Conservation (phyloP, 1,139 yeast genomes). For the Petasospora rhodanensis region DNA sequence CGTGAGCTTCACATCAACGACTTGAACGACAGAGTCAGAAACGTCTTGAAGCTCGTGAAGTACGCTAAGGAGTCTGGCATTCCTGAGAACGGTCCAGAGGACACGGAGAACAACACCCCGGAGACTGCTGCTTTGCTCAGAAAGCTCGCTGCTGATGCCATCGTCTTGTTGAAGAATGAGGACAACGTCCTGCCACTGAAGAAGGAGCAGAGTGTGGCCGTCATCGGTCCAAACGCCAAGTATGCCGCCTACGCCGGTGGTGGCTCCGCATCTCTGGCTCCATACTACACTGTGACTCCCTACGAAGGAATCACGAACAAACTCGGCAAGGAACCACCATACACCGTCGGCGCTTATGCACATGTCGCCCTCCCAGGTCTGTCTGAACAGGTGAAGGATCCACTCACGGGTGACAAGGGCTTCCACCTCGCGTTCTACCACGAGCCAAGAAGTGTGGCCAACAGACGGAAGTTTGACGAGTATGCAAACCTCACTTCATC, state of each 20-base stretch:
- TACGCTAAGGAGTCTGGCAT: constrained; percentile 40
- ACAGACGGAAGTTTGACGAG: constrained; percentile 31
- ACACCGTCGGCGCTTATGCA: constrained; percentile 14
- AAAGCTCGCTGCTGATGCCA: constrained; percentile 45
- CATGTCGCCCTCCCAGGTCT: constrained; percentile 12
- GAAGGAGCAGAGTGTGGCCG: constrained; percentile 37
- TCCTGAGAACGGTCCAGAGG: constrained; percentile 31
- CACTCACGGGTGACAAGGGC: constrained; percentile 10
- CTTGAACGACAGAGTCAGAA: constrained; percentile 40
- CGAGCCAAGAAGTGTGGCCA: constrained; percentile 10
- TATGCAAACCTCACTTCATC: constrained; percentile 29
- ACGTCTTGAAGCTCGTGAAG: constrained; percentile 43
- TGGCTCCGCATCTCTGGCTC: constrained; percentile 46
- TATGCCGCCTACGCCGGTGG: constrained; percentile 44
- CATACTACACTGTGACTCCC: constrained; percentile 35
- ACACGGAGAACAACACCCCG: constrained; percentile 35
- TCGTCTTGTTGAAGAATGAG: constrained; percentile 53
- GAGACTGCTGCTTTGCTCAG: constrained; percentile 43
- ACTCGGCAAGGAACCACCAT: constrained; percentile 19
- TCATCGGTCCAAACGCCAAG: constrained; percentile 52
- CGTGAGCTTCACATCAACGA: constrained; percentile 27
- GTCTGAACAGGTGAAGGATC: constrained; percentile 5
- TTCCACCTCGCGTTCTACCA: constrained; percentile 9
- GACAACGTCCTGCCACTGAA: constrained; percentile 38
- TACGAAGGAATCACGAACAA: constrained; percentile 34